phyloP scores from a whole-genome alignment of 768 basidiomycete species.

The Pleurotus platypus region DNA sequence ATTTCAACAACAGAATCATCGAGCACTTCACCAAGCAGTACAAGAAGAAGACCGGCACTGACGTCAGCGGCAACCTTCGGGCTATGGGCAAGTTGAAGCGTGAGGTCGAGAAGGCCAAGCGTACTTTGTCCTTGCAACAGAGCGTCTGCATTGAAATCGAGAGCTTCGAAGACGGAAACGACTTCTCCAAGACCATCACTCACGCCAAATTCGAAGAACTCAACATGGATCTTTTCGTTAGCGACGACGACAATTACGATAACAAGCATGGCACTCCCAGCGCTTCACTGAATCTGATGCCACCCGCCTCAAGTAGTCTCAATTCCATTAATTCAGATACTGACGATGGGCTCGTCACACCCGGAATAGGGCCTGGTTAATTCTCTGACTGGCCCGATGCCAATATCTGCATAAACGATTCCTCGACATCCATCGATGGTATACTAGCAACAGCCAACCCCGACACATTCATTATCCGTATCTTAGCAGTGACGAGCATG shows the following conservation, averaged over 20 bases:
- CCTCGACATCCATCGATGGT: slow-evolving; percentile 29
- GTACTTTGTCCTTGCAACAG: slow-evolving; percentile 90
- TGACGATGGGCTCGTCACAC: slow-evolving; percentile 66
- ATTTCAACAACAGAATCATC: slow-evolving; percentile 92
- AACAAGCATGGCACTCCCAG: background rate
- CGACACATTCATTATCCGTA: slow-evolving; percentile 71
- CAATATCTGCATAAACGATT: slow-evolving; percentile 33
- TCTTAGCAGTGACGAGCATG: slow-evolving; percentile 54
- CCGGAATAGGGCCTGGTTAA: slow-evolving; percentile 49
- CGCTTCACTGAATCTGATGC: slow-evolving; percentile 37
- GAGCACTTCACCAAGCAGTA: slow-evolving; percentile 86
- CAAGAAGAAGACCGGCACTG: slow-evolving; percentile 90
- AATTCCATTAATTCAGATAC: slow-evolving; percentile 53
- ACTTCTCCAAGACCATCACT: slow-evolving; percentile 95
- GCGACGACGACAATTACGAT: slow-evolving; percentile 44
- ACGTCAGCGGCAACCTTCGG: slow-evolving; percentile 73
- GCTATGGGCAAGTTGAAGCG: slow-evolving; percentile 91
- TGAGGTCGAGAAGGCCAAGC: slow-evolving; percentile 92
- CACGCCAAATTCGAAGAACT: slow-evolving; percentile 99
- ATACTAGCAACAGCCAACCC: slow-evolving; percentile 27
- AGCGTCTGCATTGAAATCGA: slow-evolving; percentile 92
- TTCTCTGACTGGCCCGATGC: slow-evolving; percentile 63
- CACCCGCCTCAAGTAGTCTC: slow-evolving; percentile 58
- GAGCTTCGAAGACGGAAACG: slow-evolving; percentile 92
- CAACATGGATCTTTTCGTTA: slow-evolving; percentile 95